phyloP scores from a whole-genome alignment of 2,329 filamentous ascomycete species.

The Pseudocercospora pini-densiflorae region DNA sequence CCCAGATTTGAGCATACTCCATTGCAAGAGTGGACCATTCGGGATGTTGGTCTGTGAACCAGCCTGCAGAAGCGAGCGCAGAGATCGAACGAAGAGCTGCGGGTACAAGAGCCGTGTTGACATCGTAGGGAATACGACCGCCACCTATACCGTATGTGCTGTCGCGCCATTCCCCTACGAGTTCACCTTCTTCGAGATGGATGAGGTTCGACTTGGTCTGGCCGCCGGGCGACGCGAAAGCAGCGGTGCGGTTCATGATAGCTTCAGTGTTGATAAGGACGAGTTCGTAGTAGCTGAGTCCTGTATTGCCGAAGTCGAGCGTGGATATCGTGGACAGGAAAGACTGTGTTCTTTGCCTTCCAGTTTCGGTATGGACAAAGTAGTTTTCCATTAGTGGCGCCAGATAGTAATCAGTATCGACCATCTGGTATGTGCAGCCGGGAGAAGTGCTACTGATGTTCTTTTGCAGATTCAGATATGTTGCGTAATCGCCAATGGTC shows the following conservation, averaged over 20 bases:
- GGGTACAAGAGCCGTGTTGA: constrained; percentile 66
- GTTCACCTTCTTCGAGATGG: constrained; percentile 58
- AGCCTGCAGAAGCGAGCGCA: constrained; percentile 53
- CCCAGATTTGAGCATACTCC: constrained; percentile 64
- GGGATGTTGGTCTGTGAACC: constrained; percentile 55
- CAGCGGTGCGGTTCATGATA: constrained; percentile 60
- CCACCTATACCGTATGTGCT: constrained; percentile 64
- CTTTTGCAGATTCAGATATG: constrained; percentile 60
- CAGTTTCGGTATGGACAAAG: constrained; percentile 55
- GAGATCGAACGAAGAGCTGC: constrained; percentile 65
- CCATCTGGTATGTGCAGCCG: constrained; percentile 50
- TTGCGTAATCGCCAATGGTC: constrained; percentile 68
- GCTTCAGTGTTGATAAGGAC: constrained; percentile 59
- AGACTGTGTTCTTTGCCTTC: constrained; percentile 43
- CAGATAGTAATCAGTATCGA: constrained; percentile 67
- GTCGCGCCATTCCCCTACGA: constrained; percentile 68
- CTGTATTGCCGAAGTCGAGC: constrained; percentile 56
- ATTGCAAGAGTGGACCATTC: constrained; percentile 54
- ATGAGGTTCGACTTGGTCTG: constrained; percentile 61
- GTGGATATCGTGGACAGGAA: constrained; percentile 53
- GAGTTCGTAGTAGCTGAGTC: constrained; percentile 59
- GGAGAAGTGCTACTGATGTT: constrained; percentile 52
- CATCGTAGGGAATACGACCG: constrained; percentile 66
- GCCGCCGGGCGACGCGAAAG: constrained; percentile 55
- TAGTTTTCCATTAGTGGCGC: constrained; percentile 64